Conservation (phyloP, 2,329 filamentous ascomycete species). For the Fusarium lateritium region DNA sequence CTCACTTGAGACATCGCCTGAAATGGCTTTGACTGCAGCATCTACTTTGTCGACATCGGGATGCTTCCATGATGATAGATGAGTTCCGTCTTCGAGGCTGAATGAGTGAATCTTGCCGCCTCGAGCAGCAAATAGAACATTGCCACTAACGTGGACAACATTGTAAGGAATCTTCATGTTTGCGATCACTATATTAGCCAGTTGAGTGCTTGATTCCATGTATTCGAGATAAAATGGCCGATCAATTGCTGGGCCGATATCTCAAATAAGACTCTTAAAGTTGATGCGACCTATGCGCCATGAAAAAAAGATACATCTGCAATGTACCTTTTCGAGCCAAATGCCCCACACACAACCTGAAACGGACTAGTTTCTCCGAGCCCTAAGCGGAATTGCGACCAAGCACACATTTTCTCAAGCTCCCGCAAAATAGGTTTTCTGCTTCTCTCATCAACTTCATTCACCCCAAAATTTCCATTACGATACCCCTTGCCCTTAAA, state of each 20-base stretch:
- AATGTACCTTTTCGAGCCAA: slow-evolving; percentile 47
- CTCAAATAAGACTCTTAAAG: slow-evolving; percentile 39
- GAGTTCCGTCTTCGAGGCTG: slow-evolving; percentile 68
- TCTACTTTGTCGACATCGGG: slow-evolving; percentile 58
- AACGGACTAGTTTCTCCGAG: slow-evolving; percentile 51
- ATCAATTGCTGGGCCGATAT: slow-evolving; percentile 21
- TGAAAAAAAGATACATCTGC: slow-evolving; percentile 54
- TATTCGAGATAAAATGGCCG: slow-evolving; percentile 11
- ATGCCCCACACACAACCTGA: slow-evolving; percentile 29
- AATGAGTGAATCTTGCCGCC: slow-evolving; percentile 81
- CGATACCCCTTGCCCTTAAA: slow-evolving; percentile 84
- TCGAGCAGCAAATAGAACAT: slow-evolving; percentile 79
- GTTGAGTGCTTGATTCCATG: background rate
- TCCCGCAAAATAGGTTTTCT: slow-evolving; percentile 20
- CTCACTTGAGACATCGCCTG: slow-evolving; percentile 26
- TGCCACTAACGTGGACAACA: slow-evolving; percentile 68
- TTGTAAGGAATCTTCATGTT: slow-evolving; percentile 75
- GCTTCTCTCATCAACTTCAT: slow-evolving; percentile 35
- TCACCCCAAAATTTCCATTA: slow-evolving; percentile 46
- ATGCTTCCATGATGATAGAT: slow-evolving; percentile 74
- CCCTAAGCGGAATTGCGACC: slow-evolving; percentile 54
- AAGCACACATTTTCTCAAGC: slow-evolving; percentile 51
- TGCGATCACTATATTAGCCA: background rate
- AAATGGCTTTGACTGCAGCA: slow-evolving; percentile 47
- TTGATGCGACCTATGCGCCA: slow-evolving; percentile 22